phyloP scores from a whole-genome alignment of 73 alveolate species.

The Durusdinium trenchii region DNA sequence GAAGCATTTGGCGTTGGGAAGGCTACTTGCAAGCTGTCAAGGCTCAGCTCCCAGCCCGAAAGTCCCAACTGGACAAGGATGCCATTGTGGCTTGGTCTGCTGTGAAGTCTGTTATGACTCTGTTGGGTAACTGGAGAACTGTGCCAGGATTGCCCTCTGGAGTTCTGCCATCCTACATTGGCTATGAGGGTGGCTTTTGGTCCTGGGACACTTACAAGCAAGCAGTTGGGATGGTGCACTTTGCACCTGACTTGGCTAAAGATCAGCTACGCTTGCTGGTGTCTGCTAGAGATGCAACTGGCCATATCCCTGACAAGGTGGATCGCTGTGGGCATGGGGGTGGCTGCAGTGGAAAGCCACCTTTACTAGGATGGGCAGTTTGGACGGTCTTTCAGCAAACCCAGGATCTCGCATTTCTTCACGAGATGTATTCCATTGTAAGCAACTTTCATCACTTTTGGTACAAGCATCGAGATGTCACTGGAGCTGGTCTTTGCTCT shows the following conservation, averaged over 20 bases:
- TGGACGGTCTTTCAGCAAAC: slow-evolving; percentile 52
- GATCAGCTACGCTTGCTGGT: slow-evolving; percentile 70
- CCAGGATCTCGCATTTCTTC: slow-evolving; percentile 19
- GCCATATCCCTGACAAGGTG: slow-evolving; percentile 86
- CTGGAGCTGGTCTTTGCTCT: slow-evolving; percentile 60
- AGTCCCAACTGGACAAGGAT: no score
- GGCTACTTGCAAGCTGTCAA: background rate
- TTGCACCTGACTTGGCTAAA: slow-evolving; percentile 71
- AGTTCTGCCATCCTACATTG: slow-evolving; percentile 82
- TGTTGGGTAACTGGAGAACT: slow-evolving; percentile 58
- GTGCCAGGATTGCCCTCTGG: slow-evolving; percentile 66
- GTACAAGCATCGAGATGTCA: slow-evolving; percentile 67
- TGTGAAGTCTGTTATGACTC: slow-evolving; percentile 60
- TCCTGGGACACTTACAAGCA: slow-evolving; percentile 90
- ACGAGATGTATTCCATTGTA: slow-evolving; percentile 19
- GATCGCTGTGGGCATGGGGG: slow-evolving; percentile 84
- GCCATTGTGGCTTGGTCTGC: slow-evolving; percentile 24
- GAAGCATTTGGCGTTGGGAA: slow-evolving; percentile 20
- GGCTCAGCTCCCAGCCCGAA: background rate
- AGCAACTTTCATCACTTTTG: slow-evolving; percentile 56
- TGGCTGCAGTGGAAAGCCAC: slow-evolving; percentile 89
- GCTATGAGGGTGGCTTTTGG: slow-evolving; percentile 90
- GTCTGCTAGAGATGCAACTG: slow-evolving; percentile 35
- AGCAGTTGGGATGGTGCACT: slow-evolving; percentile 75
- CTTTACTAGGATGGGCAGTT: slow-evolving; percentile 75